Evolutionary conservation across 2,329 filamentous ascomycete species (phyloP).

Genomic region (Epichloe festucae): DNA sequence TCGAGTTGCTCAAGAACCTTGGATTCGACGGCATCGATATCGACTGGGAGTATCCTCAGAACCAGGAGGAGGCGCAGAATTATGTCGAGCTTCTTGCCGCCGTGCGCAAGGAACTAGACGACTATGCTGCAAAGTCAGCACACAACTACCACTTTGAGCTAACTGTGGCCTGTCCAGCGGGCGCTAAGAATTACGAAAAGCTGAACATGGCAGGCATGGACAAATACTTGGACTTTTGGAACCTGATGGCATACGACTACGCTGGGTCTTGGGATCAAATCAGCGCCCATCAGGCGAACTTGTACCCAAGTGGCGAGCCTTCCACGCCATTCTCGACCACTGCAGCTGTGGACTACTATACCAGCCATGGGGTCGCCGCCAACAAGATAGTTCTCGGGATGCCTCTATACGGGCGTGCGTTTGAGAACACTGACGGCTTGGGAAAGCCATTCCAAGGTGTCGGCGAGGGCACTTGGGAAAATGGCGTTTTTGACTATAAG

Average conservation of each 20-base stretch:
- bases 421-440: slow-evolving; percentile 62
- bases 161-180: slow-evolving; percentile 51
- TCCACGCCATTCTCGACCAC: slow-evolving; percentile 69
- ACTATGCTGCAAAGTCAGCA: slow-evolving; percentile 33
- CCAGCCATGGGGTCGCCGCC: slow-evolving; percentile 46
- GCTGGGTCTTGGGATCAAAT: slow-evolving; percentile 66
- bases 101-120: slow-evolving; percentile 44
- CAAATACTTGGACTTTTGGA: slow-evolving; percentile 57
- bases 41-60: slow-evolving; percentile 56
- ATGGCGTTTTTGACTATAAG: slow-evolving; percentile 82
- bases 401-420: slow-evolving; percentile 83
- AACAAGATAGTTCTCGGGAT: slow-evolving; percentile 79
- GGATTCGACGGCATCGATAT: slow-evolving; percentile 65
- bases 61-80: slow-evolving; percentile 38
- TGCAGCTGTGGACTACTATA: slow-evolving; percentile 59
- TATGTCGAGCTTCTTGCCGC: slow-evolving; percentile 46
- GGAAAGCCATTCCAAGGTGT: slow-evolving; percentile 58
- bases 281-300: slow-evolving; percentile 70
- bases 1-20: slow-evolving; percentile 63
- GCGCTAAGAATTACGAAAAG: slow-evolving; percentile 47
- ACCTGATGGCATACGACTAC: slow-evolving; percentile 81
- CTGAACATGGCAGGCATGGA: slow-evolving; percentile 54
- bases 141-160: slow-evolving; percentile 45
- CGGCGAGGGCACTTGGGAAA: slow-evolving; percentile 73
- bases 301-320: slow-evolving; percentile 47